Percentiles rank a stretch among this genome's conserved stretches.
phyloP scores from a whole-genome alignment of 192 early-diverging fungal species.

The Backusella luteola region DNA sequence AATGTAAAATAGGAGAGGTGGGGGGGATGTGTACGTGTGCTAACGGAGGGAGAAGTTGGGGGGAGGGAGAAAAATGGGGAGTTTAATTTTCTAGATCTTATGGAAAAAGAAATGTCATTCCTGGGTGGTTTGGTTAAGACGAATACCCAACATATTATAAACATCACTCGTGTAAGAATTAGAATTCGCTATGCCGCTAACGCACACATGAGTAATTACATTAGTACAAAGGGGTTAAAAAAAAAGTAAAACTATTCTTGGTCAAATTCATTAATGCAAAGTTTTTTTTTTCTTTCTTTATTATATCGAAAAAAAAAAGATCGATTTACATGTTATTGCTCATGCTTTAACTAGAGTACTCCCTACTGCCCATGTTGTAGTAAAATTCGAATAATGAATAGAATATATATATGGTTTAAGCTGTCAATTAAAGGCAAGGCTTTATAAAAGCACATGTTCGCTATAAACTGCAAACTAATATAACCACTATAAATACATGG shows the following conservation, averaged over 20 bases:
- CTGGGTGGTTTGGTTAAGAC: background rate
- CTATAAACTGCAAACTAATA: background rate
- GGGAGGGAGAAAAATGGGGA: background rate
- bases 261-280: conserved; percentile 5
- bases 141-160: background rate
- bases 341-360: background rate
- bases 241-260: background rate
- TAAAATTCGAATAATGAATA: background rate
- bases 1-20: background rate
- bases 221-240: background rate
- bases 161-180: background rate
- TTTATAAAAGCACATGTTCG: background rate
- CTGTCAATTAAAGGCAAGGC: background rate
- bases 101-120: conserved; percentile 1
- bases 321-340: background rate
- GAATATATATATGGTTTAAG: background rate
- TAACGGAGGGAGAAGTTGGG: background rate
- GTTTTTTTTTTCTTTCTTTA: background rate
- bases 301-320: background rate
- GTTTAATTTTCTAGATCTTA: background rate
- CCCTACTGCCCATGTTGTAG: background rate
- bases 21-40: background rate
- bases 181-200: background rate
- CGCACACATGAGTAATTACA: background rate
- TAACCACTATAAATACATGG: background rate